Conservation (phyloP, 306 rosid genomes). For the Vigna reflexopilosa region DNA sequence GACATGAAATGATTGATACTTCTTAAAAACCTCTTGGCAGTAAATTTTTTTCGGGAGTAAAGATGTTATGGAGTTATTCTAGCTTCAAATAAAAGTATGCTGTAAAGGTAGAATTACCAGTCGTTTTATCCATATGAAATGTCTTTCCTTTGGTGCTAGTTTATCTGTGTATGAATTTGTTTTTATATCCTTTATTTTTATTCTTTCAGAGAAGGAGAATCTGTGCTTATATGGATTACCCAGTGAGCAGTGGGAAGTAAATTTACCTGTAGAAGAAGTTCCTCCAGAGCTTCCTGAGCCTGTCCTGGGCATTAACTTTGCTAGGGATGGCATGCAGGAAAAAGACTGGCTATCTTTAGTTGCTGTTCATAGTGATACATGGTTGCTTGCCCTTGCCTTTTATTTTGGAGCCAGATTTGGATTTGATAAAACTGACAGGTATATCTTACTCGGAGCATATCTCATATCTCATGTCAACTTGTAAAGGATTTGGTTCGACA, state of each 20-base stretch:
- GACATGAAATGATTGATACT: conserved; percentile 37
- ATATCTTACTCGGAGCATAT: conserved; percentile 9
- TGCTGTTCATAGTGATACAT: conserved; percentile 89
- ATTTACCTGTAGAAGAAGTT: conserved; percentile 95
- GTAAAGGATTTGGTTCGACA: conserved; percentile 25
- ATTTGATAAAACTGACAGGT: conserved; percentile 84
- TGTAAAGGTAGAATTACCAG: background rate
- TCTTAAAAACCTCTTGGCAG: conserved; percentile 29
- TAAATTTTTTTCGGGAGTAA: conserved; percentile 2
- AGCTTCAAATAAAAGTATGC: background rate
- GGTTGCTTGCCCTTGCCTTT: conserved; percentile 88
- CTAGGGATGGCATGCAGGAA: conserved; percentile 93
- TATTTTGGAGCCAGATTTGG: conserved; percentile 94
- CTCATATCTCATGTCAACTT: conserved; percentile 30
- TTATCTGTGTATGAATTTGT: conserved; percentile 21
- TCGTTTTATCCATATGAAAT: conserved; percentile 18
- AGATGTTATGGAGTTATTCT: conserved; percentile 26
- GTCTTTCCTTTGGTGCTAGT: conserved; percentile 33
- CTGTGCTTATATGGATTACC: conserved; percentile 88
- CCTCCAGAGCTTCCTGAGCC: conserved; percentile 98
- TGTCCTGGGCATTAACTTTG: conserved; percentile 89
- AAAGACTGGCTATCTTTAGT: conserved; percentile 89
- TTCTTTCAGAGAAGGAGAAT: conserved; percentile 86
- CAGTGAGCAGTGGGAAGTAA: conserved; percentile 90
- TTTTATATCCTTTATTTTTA: conserved; percentile 31